Conservation (phyloP, 306 rosid genomes). For the Ammopiptanthus mongolicus region DNA sequence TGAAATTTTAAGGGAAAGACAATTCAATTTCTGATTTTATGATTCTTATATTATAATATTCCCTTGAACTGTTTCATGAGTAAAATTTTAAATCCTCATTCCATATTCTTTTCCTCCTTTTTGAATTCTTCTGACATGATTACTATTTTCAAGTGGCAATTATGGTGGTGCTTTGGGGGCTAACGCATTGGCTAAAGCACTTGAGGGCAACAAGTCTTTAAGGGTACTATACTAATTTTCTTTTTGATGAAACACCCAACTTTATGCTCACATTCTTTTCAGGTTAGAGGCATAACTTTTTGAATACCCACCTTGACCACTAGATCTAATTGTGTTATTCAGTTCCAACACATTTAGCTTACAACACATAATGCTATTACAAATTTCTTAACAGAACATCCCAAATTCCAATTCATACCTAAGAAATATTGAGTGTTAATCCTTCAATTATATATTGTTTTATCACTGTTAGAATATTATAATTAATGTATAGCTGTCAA, state of each 20-base stretch:
- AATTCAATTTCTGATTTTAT: background rate
- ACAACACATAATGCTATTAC: background rate
- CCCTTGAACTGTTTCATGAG: constrained; percentile 7
- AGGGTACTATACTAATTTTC: constrained; percentile 55
- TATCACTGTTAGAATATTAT: too few species aligned
- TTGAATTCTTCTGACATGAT: constrained; percentile 16
- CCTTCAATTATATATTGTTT: constrained; percentile 1
- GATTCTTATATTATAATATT: constrained; percentile 15
- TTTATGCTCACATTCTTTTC: background rate
- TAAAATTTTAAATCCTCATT: background rate
- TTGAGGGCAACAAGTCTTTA: constrained; percentile 88
- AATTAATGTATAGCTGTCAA: too few species aligned
- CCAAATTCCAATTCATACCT: background rate
- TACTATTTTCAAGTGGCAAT: constrained; percentile 72
- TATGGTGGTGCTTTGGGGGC: constrained; percentile 98
- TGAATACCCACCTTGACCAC: constrained; percentile 1
- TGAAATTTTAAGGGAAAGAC: background rate
- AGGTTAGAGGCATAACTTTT: background rate
- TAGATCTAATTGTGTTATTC: background rate
- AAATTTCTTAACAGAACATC: background rate
- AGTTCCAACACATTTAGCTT: background rate
- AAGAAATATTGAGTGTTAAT: background rate
- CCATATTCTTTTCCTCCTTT: constrained; percentile 21
- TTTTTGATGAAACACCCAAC: constrained; percentile 19
- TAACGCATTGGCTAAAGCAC: constrained; percentile 90